Conservation (phyloP, 352 stramenopile genomes). For the Phytophthora cryptogea region DNA sequence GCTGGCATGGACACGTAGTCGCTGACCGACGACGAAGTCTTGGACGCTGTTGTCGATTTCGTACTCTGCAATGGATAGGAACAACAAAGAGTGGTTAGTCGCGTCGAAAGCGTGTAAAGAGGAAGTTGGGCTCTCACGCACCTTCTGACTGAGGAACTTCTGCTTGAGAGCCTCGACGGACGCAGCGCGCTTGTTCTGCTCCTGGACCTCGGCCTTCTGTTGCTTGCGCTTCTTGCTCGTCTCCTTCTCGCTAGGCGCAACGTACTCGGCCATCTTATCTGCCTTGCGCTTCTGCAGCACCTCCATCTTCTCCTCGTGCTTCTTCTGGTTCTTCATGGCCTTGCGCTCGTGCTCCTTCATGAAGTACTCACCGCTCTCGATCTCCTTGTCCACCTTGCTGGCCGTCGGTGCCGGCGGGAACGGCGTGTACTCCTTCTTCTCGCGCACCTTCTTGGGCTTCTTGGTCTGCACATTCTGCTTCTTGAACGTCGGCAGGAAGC, state of each 20-base stretch:
- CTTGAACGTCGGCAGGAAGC: slow-evolving; percentile 99
- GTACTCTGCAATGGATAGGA: slow-evolving; percentile 29
- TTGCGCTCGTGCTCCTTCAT: slow-evolving; percentile 96
- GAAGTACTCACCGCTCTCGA: slow-evolving; percentile 99
- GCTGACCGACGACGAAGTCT: slow-evolving; percentile 44
- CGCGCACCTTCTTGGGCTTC: slow-evolving; percentile 89
- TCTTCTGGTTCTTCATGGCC: slow-evolving; percentile 90
- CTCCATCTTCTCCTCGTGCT: slow-evolving; percentile 68
- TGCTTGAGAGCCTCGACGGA: slow-evolving; percentile 79
- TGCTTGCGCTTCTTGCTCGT: slow-evolving; percentile 80
- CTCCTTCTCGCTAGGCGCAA: slow-evolving; percentile 81
- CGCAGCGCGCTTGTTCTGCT: slow-evolving; percentile 50
- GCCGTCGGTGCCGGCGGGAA: slow-evolving; percentile 96
- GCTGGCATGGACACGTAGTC: slow-evolving; percentile 70
- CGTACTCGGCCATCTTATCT: slow-evolving; percentile 75
- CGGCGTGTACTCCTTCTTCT: slow-evolving; percentile 98
- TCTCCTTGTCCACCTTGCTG: slow-evolving; percentile 98
- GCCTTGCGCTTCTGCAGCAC: slow-evolving; percentile 70
- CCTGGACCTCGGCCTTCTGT: slow-evolving; percentile 49
- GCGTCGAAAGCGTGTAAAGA: neutral
- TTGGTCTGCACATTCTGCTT: slow-evolving; percentile 99
- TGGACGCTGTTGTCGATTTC: slow-evolving; percentile 41
- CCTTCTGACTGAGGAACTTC: slow-evolving; percentile 83
- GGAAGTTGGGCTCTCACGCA: slow-evolving; percentile 20
- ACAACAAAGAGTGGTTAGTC: slow-evolving; percentile 14